phyloP scores from a whole-genome alignment of 495 filamentous ascomycete species.

The Talaromyces adpressus region DNA sequence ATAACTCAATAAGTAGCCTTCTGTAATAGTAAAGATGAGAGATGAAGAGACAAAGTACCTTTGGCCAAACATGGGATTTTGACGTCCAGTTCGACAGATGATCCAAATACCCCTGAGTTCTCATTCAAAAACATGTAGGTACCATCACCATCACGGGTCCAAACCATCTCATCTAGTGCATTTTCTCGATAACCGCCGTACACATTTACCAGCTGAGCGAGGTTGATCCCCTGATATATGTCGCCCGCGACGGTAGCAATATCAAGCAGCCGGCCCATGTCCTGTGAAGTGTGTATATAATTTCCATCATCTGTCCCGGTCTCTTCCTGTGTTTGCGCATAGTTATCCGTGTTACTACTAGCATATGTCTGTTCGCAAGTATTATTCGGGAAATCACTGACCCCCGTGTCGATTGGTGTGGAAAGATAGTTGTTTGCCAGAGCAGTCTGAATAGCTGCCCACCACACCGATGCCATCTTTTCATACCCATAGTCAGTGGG shows the following conservation, averaged over 20 bases:
- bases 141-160: background rate
- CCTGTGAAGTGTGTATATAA: background rate
- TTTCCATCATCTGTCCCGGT: background rate
- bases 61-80: background rate
- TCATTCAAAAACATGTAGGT: background rate
- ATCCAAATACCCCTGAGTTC: background rate
- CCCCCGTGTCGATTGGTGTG: background rate
- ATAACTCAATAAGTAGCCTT: too few species aligned
- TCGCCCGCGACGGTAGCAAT: background rate
- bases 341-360: background rate
- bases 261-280: background rate
- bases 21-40: too few species aligned
- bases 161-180: background rate
- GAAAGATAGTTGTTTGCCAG: slow-evolving; percentile 1
- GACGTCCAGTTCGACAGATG: background rate
- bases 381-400: background rate
- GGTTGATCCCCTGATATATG: background rate
- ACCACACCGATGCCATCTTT: slow-evolving; percentile 39
- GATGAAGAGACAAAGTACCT: background rate
- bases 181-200: background rate
- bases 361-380: background rate
- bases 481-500: slow-evolving; percentile 34
- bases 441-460: slow-evolving; percentile 18
- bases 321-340: background rate
- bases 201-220: background rate